Conservation (phyloP, 495 filamentous ascomycete species). For the Thozetella sp. region DNA sequence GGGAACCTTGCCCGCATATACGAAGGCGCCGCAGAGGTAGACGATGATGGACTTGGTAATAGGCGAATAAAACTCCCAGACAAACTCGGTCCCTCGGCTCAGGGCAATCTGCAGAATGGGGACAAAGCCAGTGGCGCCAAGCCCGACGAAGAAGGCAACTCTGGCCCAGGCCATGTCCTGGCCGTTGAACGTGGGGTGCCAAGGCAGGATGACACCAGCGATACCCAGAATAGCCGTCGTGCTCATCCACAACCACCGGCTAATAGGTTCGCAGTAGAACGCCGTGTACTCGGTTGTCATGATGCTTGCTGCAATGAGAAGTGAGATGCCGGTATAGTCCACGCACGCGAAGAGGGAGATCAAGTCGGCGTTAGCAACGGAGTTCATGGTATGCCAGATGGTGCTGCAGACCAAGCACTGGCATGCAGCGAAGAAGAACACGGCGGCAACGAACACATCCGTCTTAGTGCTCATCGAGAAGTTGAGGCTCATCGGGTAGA, state of each 20-base stretch:
- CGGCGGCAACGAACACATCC: conserved; percentile 84
- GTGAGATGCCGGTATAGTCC: conserved; percentile 96
- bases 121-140: conserved; percentile 88
- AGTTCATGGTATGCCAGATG: conserved; percentile 98
- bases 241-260: conserved; percentile 84
- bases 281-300: conserved; percentile 98
- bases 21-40: conserved; percentile 79
- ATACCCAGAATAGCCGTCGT: conserved; percentile 81
- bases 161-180: conserved; percentile 88
- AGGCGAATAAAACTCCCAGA: conserved; percentile 86
- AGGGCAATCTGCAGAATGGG: conserved; percentile 81
- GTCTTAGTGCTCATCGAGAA: conserved; percentile 84
- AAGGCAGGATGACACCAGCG: conserved; percentile 89
- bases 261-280: conserved; percentile 94
- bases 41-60: conserved; percentile 82
- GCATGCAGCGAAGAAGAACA: conserved; percentile 96
- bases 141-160: conserved; percentile 87
- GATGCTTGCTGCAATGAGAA: conserved; percentile 95
- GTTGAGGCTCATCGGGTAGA: conserved; percentile 85
- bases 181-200: conserved; percentile 95
- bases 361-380: conserved; percentile 82
- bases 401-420: conserved; percentile 95
- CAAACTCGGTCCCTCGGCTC: conserved; percentile 74
- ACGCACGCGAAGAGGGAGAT: conserved; percentile 98
- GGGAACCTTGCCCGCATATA: conserved; percentile 94